Conservation (phyloP, 2,329 filamentous ascomycete genomes). For the Zalaria sp. region DNA sequence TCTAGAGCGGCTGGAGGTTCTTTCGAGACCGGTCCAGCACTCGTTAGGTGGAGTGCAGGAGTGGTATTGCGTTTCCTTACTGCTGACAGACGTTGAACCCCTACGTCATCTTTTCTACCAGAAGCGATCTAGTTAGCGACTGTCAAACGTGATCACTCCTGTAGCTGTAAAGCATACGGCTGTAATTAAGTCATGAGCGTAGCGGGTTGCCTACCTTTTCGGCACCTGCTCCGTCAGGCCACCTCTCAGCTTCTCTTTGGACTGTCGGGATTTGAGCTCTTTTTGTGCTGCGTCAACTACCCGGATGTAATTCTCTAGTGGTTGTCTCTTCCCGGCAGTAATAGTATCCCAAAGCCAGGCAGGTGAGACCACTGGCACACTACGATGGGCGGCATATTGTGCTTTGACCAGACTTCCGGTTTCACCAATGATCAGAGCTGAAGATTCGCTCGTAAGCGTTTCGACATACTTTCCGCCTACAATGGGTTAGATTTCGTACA, state of each 20-base stretch:
- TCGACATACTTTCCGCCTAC: slow-evolving; percentile 67
- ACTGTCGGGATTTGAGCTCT: slow-evolving; percentile 8
- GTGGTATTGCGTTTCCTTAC: slow-evolving; percentile 15
- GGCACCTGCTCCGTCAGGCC: slow-evolving; percentile 1
- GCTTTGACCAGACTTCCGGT: slow-evolving; percentile 56
- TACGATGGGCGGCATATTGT: slow-evolving; percentile 58
- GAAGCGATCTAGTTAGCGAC: slow-evolving; percentile 2
- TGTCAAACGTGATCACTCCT: too few species aligned
- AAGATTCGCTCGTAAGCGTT: slow-evolving; percentile 55
- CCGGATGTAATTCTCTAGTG: slow-evolving; percentile 25
- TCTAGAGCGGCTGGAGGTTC: slow-evolving; percentile 1
- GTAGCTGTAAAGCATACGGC: not conserved
- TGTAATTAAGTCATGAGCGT: not conserved
- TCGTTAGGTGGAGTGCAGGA: slow-evolving; percentile 12
- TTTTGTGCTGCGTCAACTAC: slow-evolving; percentile 4
- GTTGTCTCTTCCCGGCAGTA: slow-evolving; percentile 31
- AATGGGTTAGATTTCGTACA: not conserved
- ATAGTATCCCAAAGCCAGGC: slow-evolving; percentile 83
- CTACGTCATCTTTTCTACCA: slow-evolving; percentile 5
- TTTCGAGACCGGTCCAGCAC: not conserved
- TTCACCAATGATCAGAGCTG: slow-evolving; percentile 56
- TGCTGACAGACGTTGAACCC: slow-evolving; percentile 15
- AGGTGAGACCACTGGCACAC: slow-evolving; percentile 65
- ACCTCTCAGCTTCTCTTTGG: slow-evolving; percentile 5
- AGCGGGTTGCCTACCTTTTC: slow-evolving; percentile 6